Evolutionary conservation across 2,329 filamentous ascomycete species (phyloP).

Genomic region (Fusarium proliferatum): DNA sequence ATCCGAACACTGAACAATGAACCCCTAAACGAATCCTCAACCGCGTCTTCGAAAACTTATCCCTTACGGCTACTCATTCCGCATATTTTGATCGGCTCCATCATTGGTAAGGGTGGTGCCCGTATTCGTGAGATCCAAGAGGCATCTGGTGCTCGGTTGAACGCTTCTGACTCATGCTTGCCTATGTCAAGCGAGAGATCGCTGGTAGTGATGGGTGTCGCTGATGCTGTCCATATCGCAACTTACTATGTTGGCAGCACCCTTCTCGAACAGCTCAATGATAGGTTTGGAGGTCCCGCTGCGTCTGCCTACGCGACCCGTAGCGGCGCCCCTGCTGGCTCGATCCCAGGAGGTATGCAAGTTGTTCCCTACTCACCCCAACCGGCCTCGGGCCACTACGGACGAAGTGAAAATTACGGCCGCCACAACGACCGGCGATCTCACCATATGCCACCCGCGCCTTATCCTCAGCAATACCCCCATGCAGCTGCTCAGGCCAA

Average conservation of each 20-base stretch:
- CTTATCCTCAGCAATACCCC: constrained; percentile 78
- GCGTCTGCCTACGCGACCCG: constrained; percentile 98
- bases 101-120: constrained; percentile 96
- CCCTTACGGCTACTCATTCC: constrained; percentile 94
- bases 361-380: constrained; percentile 98
- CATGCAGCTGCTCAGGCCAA: constrained; percentile 69
- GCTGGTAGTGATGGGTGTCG: constrained; percentile 97
- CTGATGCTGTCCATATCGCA: constrained; percentile 97
- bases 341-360: constrained; percentile 97
- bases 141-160: constrained; percentile 93
- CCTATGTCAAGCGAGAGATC: constrained; percentile 96
- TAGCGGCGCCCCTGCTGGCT: constrained; percentile 90
- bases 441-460: constrained; percentile 80
- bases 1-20: constrained; percentile 99
- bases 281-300: constrained; percentile 93
- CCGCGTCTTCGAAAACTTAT: constrained; percentile 95
- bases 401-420: constrained; percentile 85
- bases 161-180: constrained; percentile 94
- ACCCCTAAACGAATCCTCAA: constrained; percentile 87
- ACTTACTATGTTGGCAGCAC: constrained; percentile 99
- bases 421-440: constrained; percentile 78
- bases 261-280: constrained; percentile 95
- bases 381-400: constrained; percentile 91
- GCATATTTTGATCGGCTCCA: constrained; percentile 96
- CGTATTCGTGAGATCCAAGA: constrained; percentile 99